Evolutionary conservation across 768 basidiomycete genomes (phyloP).

Genomic region (Kwoniella botswanensis): DNA sequence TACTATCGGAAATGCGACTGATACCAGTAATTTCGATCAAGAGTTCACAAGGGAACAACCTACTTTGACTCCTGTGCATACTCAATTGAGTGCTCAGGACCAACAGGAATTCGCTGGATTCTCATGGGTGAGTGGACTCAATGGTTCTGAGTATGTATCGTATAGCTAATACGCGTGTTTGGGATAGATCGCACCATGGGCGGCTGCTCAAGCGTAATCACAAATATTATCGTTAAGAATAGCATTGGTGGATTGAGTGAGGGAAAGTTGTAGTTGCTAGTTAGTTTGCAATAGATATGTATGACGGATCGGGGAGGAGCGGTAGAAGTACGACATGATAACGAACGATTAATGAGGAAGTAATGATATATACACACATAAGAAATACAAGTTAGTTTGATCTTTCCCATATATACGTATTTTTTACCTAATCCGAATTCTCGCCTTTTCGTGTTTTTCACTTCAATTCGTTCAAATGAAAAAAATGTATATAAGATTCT

Average conservation of each 20-base stretch:
- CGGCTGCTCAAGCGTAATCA: slow-evolving; percentile 27
- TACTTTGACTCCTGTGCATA: slow-evolving; percentile 95
- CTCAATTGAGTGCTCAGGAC: slow-evolving; percentile 83
- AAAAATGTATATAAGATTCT: too few relatives aligned
- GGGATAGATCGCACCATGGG: slow-evolving; percentile 38
- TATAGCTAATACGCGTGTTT: too few relatives aligned
- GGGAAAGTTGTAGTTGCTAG: not conserved
- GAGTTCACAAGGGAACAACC: slow-evolving; percentile 98
- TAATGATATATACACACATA: not conserved
- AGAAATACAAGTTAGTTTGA: not conserved
- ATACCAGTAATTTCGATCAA: slow-evolving; percentile 76
- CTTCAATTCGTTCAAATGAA: too few relatives aligned
- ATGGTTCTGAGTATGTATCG: not conserved
- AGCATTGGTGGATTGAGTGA: too few relatives aligned
- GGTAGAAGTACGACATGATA: not conserved
- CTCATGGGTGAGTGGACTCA: slow-evolving; percentile 68
- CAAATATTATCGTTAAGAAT: too few relatives aligned
- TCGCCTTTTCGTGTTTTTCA: too few relatives aligned
- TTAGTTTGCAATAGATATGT: not conserved
- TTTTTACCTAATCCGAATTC: too few relatives aligned
- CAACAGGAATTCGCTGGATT: slow-evolving; percentile 97
- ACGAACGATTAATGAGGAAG: not conserved
- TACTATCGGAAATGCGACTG: slow-evolving; percentile 67
- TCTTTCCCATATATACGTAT: not conserved
- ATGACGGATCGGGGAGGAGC: not conserved